Evolutionary conservation across 768 basidiomycete species (phyloP), one percentile per base, ranked within the genome.

Genomic region (Rhizopogon rudus): DNA sequence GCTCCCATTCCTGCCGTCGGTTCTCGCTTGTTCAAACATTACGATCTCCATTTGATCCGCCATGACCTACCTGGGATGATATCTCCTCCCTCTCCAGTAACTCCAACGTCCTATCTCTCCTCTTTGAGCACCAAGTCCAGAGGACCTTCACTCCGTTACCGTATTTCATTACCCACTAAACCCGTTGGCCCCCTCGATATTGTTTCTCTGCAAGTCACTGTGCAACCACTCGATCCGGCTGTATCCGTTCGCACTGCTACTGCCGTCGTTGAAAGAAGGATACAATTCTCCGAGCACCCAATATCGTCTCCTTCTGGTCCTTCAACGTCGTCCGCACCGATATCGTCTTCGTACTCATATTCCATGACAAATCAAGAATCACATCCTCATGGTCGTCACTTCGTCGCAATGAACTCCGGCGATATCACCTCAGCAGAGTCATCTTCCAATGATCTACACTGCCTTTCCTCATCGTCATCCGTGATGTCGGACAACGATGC

Each of bases 171-270:
- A 0, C 86, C 88, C 29, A 71, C 76, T 20, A 62, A 72, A 41
- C 80, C 88, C 6, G 76, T 90, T 50, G 89, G 87, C 20, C 90
- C 90, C 25, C 74, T 81, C 44, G 90, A 91, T 67, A 76, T 88
- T 37, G 76, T 91, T 29, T 80, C 87, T 52, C 77, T 88, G 54
- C 78, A 82, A 13, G 72, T 92, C 55, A 74, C 77, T 51, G 73
- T 90, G 44, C 76, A 79, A n/a, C 82, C 87, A 6, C 58, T 78
- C 42, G 85, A 88, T 59, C 69, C 76, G n/a, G 68, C 69, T 25
- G 75, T 84, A 39, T 72, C 77, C 40, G 75, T 91, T 55, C 84
- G 84, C 44, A 81, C 79, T 58, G 83, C 86, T 3, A 82, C 77
- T 56, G 75, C 88, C 46, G 75, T 81, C 50, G 73, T 92, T 52